phyloP scores from a whole-genome alignment of 1,139 yeast genomes.

The Lodderomyces oxycetoniae region DNA sequence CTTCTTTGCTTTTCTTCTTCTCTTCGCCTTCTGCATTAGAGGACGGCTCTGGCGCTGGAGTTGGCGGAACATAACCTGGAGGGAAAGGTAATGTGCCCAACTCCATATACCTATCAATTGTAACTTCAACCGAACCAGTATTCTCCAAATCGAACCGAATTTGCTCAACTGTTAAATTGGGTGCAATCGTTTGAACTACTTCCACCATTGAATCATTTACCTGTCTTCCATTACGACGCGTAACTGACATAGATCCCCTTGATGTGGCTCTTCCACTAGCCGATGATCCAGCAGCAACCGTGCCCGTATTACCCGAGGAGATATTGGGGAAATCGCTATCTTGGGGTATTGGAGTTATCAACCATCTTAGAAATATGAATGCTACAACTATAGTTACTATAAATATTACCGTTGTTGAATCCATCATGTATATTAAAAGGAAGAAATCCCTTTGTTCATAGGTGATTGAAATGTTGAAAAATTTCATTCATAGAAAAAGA shows the following conservation, averaged over 20 bases:
- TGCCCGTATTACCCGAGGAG: conserved; percentile 2
- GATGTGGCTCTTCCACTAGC: background rate
- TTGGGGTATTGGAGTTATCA: conserved; percentile 51
- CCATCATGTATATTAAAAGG: too few species aligned
- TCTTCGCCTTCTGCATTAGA: background rate
- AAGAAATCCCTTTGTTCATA: too few species aligned
- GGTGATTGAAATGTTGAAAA: too few species aligned
- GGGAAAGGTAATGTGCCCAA: conserved; percentile 66
- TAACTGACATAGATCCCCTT: conserved; percentile 6
- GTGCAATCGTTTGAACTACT: conserved; percentile 80
- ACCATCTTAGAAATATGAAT: conserved; percentile 57
- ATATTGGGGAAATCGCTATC: conserved; percentile 22
- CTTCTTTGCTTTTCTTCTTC: conserved; percentile 2
- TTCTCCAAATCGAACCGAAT: conserved; percentile 59
- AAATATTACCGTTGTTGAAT: conserved; percentile 49
- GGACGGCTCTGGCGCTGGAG: conserved; percentile 11
- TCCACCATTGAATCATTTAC: conserved; percentile 83
- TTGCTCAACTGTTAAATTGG: conserved; percentile 64
- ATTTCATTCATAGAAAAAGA: too few species aligned
- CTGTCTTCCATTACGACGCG: conserved; percentile 32
- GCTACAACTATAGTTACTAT: conserved; percentile 47
- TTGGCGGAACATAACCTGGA: conserved; percentile 36
- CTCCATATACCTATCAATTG: conserved; percentile 66
- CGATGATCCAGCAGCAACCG: conserved; percentile 5
- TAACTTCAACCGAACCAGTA: conserved; percentile 75